Evolutionary conservation across 805 yeast genomes (phyloP), one percentile per base, ranked within the genome.

Genomic region (Candida ovalis): DNA sequence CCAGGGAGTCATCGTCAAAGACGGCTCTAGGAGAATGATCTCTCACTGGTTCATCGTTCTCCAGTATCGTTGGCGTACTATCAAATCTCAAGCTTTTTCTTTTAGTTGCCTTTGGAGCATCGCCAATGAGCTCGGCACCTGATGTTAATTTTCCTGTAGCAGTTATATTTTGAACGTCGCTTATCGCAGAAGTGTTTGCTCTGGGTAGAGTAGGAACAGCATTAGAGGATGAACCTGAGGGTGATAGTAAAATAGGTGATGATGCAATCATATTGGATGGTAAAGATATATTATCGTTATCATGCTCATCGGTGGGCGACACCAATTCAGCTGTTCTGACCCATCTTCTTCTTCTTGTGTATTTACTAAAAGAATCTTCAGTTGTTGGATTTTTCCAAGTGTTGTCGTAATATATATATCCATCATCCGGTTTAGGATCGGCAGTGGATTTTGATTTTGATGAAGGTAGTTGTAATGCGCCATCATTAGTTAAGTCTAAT

Each of bases 261-360:
- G 42, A 18, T 25, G 24, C 33, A 13, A 38, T 22, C 23, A 19
- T 44, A 24, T 13, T 17, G 2, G 52, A 19, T 4, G 25, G 24
- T 27, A 39, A 19, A 8, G 27, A 10, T 4, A 21, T 22, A 22
- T 38, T 23, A 25, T 27, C 39, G 22, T 22, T 15, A 10, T 36
- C 36, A 12, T 39, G 38, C 2, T 45, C 32, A 30, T 55, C 55
- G 6, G 56, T 51, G 13, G 67, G 57, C 3, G 77, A 68, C 7
- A 86, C 83, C 55, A 90, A 73, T 64, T 88, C 96, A 0, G 99
- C 99, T 1, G 96, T 88, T 54, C 99, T 79, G 15, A 92, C 80
- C 99, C 99, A 92, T 63, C 97, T 77, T 71, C 99, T 80, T 63
- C 97, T 79, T 66, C 99, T 80, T 4, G 98, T 92, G 62, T 90